Conservation (phyloP, 208 protist genomes). For the Trypanosoma cruzi region DNA sequence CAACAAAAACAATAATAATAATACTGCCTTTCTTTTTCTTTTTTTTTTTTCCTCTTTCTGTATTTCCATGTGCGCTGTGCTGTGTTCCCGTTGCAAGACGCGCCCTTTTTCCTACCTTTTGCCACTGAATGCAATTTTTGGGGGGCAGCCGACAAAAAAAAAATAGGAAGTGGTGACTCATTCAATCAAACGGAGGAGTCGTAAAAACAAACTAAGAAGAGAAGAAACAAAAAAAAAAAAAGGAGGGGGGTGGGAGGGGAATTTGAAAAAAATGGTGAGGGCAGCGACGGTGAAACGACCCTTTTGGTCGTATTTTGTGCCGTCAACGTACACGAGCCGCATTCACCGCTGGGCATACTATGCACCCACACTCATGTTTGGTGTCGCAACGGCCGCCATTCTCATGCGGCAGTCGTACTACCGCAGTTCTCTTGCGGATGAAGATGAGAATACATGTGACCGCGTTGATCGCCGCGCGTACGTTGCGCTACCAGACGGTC, state of each 20-base stretch:
- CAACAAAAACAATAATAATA: background rate
- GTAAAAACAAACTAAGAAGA: no score
- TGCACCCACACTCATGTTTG: constrained; percentile 74
- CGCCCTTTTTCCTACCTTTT: background rate
- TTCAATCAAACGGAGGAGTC: background rate
- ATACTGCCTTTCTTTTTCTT: background rate
- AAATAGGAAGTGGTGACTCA: background rate
- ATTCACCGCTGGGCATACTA: constrained; percentile 73
- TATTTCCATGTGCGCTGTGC: background rate
- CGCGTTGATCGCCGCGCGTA: constrained; percentile 90
- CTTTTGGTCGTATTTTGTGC: constrained; percentile 73
- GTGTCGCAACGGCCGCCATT: constrained; percentile 67
- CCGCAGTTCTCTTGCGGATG: constrained; percentile 75
- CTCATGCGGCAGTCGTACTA: constrained; percentile 88
- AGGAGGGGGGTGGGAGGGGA: constrained; percentile 24
- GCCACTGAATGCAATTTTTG: background rate
- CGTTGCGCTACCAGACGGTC: constrained; percentile 88
- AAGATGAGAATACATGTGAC: constrained; percentile 82
- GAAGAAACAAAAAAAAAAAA: constrained; percentile 7
- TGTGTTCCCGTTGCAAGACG: background rate
- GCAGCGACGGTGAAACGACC: constrained; percentile 70
- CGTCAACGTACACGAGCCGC: constrained; percentile 70
- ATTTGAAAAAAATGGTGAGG: constrained; percentile 16
- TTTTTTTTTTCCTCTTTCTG: background rate
- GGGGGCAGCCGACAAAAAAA: background rate